phyloP scores from a whole-genome alignment of 2,329 filamentous ascomycete species.

The Westerdykella sp. region DNA sequence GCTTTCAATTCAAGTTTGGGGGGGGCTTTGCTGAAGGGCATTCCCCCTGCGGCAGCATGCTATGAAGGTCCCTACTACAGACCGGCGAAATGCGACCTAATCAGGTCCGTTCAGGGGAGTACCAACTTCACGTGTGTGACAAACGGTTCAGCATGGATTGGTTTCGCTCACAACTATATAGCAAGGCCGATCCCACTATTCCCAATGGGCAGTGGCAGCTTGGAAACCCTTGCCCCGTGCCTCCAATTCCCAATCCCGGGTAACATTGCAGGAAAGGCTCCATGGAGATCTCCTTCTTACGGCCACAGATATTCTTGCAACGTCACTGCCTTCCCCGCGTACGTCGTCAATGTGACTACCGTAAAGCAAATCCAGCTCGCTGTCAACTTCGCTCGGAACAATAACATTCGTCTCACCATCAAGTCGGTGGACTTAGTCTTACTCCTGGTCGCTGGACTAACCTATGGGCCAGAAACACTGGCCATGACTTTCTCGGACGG shows the following conservation, averaged over 20 bases:
- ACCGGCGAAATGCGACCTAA: slow-evolving; percentile 11
- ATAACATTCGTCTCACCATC: slow-evolving; percentile 27
- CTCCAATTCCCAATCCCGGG: slow-evolving; percentile 3
- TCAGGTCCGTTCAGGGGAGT: slow-evolving; percentile 7
- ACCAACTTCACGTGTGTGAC: slow-evolving; percentile 17
- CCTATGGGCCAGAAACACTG: slow-evolving; percentile 17
- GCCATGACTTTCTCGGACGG: slow-evolving; percentile 23
- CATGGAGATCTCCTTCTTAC: not conserved
- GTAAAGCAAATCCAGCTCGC: slow-evolving; percentile 23
- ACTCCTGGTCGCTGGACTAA: slow-evolving; percentile 2
- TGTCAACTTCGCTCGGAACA: slow-evolving; percentile 26
- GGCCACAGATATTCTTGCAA: slow-evolving; percentile 12
- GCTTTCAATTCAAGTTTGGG: slow-evolving; percentile 18
- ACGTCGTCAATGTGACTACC: slow-evolving; percentile 20
- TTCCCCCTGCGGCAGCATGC: slow-evolving; percentile 24
- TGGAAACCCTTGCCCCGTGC: slow-evolving; percentile 11
- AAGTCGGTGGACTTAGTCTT: slow-evolving; percentile 11
- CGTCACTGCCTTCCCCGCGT: slow-evolving; percentile 16
- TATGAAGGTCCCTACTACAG: slow-evolving; percentile 19
- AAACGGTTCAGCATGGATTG: not conserved
- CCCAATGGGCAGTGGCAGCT: slow-evolving; percentile 17
- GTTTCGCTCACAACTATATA: slow-evolving; percentile 1
- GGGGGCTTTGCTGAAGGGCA: slow-evolving; percentile 17
- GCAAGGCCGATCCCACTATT: slow-evolving; percentile 21
- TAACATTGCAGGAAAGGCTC: not conserved